Evolutionary conservation across 352 stramenopile species (phyloP).

Genomic region (Phytophthora macrochlamydospora): DNA sequence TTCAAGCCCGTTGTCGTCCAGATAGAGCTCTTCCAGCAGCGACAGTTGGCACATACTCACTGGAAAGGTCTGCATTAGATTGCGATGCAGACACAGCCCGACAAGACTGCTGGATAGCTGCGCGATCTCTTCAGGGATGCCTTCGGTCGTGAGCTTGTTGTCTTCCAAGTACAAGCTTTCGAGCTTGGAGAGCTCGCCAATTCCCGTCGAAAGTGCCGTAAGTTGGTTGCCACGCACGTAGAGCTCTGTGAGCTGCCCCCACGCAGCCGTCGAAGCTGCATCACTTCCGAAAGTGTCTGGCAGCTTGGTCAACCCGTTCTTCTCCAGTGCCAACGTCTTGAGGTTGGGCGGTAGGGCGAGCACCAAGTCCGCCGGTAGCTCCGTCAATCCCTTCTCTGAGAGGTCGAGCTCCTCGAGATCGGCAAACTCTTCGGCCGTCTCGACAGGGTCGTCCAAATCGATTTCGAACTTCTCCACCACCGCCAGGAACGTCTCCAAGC

Average conservation of each 20-base stretch:
- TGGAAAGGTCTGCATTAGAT: slow-evolving; percentile 62
- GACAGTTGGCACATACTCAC: slow-evolving; percentile 64
- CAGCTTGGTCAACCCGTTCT: slow-evolving; percentile 65
- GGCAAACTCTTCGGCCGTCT: slow-evolving; percentile 67
- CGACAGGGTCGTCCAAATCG: slow-evolving; percentile 69
- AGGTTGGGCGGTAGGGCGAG: slow-evolving; percentile 58
- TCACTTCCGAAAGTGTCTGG: slow-evolving; percentile 51
- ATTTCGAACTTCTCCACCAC: slow-evolving; percentile 75
- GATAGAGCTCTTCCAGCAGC: slow-evolving; percentile 84
- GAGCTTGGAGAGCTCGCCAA: slow-evolving; percentile 62
- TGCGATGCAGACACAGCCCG: slow-evolving; percentile 84
- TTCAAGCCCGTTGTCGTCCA: slow-evolving; percentile 79
- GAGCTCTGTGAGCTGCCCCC: slow-evolving; percentile 72
- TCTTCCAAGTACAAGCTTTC: slow-evolving; percentile 89
- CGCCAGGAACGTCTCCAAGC: slow-evolving; percentile 54
- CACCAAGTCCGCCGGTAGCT: slow-evolving; percentile 65
- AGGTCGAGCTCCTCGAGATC: slow-evolving; percentile 83
- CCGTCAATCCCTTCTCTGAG: slow-evolving; percentile 70
- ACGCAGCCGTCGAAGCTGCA: slow-evolving; percentile 26
- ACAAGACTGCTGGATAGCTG: slow-evolving; percentile 48
- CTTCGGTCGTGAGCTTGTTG: slow-evolving; percentile 69
- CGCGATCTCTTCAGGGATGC: slow-evolving; percentile 61
- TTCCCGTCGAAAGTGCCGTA: slow-evolving; percentile 46
- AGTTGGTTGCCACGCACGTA: slow-evolving; percentile 87
- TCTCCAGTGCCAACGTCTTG: slow-evolving; percentile 82